phyloP scores from a whole-genome alignment of 148 eudicot species.

The Bassia scoparia region DNA sequence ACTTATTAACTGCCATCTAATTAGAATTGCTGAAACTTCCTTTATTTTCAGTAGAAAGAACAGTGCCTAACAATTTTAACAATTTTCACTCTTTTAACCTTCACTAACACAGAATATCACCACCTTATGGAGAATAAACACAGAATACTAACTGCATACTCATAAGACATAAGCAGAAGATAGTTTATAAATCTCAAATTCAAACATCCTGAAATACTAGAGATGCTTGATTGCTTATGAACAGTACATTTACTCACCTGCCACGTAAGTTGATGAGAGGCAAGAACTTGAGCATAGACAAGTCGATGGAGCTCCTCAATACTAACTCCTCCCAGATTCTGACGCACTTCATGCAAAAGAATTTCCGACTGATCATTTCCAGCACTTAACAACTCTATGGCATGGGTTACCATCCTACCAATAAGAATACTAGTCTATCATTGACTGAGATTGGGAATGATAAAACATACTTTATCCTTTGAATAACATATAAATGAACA shows the following conservation, averaged over 20 bases:
- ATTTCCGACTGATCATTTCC: constrained; percentile 74
- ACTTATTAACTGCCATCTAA: neutral
- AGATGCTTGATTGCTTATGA: neutral
- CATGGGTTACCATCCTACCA: constrained; percentile 91
- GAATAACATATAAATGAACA: neutral
- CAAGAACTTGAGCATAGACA: constrained; percentile 90
- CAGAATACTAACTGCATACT: neutral
- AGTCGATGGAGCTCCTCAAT: constrained; percentile 94
- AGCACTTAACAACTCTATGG: constrained; percentile 81
- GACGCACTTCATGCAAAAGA: constrained; percentile 64
- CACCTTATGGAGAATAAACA: neutral
- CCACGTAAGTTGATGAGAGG: constrained; percentile 94
- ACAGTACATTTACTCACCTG: constrained; percentile 48
- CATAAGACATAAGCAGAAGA: neutral
- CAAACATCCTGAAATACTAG: neutral
- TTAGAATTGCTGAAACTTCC: neutral
- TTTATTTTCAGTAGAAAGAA: neutral
- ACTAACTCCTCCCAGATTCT: constrained; percentile 75
- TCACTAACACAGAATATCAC: neutral
- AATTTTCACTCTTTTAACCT: too few species aligned
- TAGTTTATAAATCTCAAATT: neutral
- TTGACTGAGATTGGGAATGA: neutral
- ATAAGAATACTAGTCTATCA: constrained; percentile 14
- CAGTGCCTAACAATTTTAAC: neutral
- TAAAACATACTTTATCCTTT: neutral